Evolutionary conservation across 257 asterid genomes (phyloP).

Genomic region (Jaltomata sinuosa): DNA sequence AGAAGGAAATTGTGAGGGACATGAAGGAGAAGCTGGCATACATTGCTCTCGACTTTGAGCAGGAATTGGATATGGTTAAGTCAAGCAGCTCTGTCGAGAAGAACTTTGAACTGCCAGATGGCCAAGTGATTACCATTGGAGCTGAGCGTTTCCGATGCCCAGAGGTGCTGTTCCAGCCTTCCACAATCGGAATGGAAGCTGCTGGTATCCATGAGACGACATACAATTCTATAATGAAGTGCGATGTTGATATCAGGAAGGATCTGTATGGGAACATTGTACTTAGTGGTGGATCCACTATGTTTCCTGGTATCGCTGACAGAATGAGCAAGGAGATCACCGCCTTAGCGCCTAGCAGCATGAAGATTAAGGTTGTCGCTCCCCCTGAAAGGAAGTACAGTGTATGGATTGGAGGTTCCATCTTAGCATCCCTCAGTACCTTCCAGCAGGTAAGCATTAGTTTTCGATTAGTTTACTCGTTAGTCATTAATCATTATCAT

Average conservation of each 20-base stretch:
- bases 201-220: neutral
- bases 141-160: conserved; percentile 3
- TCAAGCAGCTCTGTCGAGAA: neutral
- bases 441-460: conserved; percentile 1
- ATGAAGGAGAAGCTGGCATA: conserved; percentile 38
- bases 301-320: conserved; percentile 6
- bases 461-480: neutral
- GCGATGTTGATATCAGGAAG: conserved; percentile 1
- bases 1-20: conserved; percentile 44
- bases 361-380: neutral
- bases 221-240: conserved; percentile 3
- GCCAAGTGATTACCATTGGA: conserved; percentile 3
- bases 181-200: conserved; percentile 1
- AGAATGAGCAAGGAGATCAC: conserved; percentile 5
- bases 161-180: conserved; percentile 2
- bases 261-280: conserved; percentile 1
- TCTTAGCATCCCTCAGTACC: conserved; percentile 5
- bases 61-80: conserved; percentile 25
- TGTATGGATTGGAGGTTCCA: conserved; percentile 2
- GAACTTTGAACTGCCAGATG: neutral
- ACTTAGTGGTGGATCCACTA: conserved; percentile 7
- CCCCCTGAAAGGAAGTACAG: conserved; percentile 8
- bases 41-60: conserved; percentile 37
- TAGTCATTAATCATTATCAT: neutral
- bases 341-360: neutral